These are phyloP conservation scores for Curvularia lunata DNA, from an alignment of 2,329 filamentous ascomycete genomes.

Conservation along the genomic window DNA sequence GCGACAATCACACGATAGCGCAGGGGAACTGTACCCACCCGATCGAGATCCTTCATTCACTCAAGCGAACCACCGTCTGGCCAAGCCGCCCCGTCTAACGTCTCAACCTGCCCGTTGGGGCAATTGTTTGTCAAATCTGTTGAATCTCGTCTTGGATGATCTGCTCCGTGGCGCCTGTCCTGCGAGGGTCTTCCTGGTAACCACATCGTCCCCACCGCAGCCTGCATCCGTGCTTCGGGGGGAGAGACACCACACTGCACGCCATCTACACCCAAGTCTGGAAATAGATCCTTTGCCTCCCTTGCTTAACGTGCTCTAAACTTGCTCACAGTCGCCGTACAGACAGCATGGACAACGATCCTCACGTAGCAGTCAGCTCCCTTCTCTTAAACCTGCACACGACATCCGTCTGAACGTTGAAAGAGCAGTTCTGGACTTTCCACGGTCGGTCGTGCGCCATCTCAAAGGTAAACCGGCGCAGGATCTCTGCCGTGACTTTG, in stretches of 20 bases:
- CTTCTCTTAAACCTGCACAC: conserved; percentile 18
- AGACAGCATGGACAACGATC: background rate
- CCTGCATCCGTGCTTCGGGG: background rate
- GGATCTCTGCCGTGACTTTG: conserved; percentile 28
- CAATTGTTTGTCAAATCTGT: conserved; percentile 24
- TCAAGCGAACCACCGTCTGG: conserved; percentile 17
- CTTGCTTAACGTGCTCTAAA: background rate
- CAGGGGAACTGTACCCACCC: background rate
- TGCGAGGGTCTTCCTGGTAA: conserved; percentile 13
- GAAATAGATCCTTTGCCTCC: background rate
- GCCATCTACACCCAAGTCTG: background rate
- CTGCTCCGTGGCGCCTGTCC: conserved; percentile 26
- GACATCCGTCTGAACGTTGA: conserved; percentile 28
- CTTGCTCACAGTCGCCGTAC: too few relatives aligned
- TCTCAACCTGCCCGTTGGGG: conserved; percentile 30
- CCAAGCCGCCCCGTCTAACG: conserved; percentile 10
- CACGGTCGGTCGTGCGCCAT: conserved; percentile 31
- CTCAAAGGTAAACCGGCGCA: conserved; percentile 24
- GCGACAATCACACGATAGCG: background rate
- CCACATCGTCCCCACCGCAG: background rate
- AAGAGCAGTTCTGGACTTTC: conserved; percentile 29
- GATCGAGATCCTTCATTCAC: background rate
- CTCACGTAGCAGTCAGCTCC: background rate
- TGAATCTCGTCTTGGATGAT: conserved; percentile 35
- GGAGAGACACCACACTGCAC: background rate